Evolutionary conservation across 1,139 yeast species (phyloP).

Genomic region (Candida gigantensis): DNA sequence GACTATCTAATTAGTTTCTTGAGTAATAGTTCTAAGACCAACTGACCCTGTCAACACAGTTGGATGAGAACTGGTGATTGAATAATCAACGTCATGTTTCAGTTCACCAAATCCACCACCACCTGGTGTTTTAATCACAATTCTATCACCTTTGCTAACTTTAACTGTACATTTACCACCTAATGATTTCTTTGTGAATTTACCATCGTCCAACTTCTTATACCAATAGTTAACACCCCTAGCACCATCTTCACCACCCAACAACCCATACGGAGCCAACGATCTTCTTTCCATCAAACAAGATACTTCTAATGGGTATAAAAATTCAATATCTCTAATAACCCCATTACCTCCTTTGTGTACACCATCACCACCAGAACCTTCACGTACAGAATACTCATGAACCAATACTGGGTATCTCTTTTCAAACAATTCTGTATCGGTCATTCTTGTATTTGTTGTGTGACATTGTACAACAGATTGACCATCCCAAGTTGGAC

Average conservation of each 20-base stretch:
- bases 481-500: slow-evolving; percentile 52
- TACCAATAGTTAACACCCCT: slow-evolving; percentile 45
- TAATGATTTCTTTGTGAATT: slow-evolving; percentile 30
- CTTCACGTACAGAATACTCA: slow-evolving; percentile 38
- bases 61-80: slow-evolving; percentile 25
- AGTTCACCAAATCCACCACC: slow-evolving; percentile 49
- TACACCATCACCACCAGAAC: slow-evolving; percentile 47
- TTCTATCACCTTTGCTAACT: slow-evolving; percentile 43
- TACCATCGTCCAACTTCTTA: slow-evolving; percentile 23
- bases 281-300: slow-evolving; percentile 50
- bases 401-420: slow-evolving; percentile 48
- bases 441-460: slow-evolving; percentile 51
- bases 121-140: slow-evolving; percentile 47
- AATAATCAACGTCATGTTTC: slow-evolving; percentile 21
- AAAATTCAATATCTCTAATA: slow-evolving; percentile 47
- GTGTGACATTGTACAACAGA: slow-evolving; percentile 51
- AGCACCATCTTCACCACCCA: slow-evolving; percentile 42
- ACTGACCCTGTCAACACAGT: slow-evolving; percentile 39
- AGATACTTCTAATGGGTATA: slow-evolving; percentile 42
- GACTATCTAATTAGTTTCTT: slow-evolving; percentile 36
- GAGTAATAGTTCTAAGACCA: slow-evolving; percentile 32
- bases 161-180: slow-evolving; percentile 47
- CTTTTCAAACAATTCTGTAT: slow-evolving; percentile 48
- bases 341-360: slow-evolving; percentile 49
- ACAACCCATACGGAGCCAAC: slow-evolving; percentile 46